These are phyloP conservation scores for Pugionium cornutum DNA, from an alignment of 345 rosid genomes.

Conservation along the genomic window DNA sequence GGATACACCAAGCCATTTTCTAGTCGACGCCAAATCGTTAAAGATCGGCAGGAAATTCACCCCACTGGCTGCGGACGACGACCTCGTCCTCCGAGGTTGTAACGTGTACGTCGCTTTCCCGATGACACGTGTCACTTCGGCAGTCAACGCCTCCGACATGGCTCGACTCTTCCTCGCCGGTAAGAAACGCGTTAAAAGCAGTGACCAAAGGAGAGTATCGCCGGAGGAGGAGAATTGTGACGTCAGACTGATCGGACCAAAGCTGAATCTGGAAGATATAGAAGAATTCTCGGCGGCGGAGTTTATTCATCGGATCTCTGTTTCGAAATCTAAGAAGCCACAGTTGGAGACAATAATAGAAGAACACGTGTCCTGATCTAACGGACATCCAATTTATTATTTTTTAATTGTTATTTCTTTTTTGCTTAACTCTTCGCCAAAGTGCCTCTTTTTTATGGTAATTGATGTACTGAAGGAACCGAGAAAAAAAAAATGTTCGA, in stretches of 20 bases:
- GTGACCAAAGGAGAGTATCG: slow-evolving; percentile 47
- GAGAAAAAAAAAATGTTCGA: no score
- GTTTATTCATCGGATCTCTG: slow-evolving; percentile 56
- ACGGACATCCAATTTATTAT: no score
- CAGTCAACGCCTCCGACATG: slow-evolving; percentile 65
- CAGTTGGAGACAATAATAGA: slow-evolving; percentile 67
- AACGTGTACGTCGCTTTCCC: slow-evolving; percentile 71
- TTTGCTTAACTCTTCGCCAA: no score
- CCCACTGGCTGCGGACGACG: slow-evolving; percentile 76
- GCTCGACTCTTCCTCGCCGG: slow-evolving; percentile 51
- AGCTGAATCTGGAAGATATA: slow-evolving; percentile 57
- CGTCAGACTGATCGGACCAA: slow-evolving; percentile 35
- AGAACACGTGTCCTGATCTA: slow-evolving; percentile 37
- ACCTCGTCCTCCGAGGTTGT: slow-evolving; percentile 46
- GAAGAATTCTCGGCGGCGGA: slow-evolving; percentile 58
- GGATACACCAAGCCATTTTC: slow-evolving; percentile 73
- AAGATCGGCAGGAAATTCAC: slow-evolving; percentile 57
- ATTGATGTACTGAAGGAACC: no score
- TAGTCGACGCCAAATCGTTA: slow-evolving; percentile 59
- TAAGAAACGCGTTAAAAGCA: slow-evolving; percentile 39
- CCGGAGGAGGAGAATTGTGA: slow-evolving; percentile 7
- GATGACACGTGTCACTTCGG: slow-evolving; percentile 61
- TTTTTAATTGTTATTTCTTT: no score
- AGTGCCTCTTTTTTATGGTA: no score
- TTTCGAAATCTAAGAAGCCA: slow-evolving; percentile 79